Conservation (phyloP, 2,329 filamentous ascomycete genomes). For the Albophoma yamanashiensis region DNA sequence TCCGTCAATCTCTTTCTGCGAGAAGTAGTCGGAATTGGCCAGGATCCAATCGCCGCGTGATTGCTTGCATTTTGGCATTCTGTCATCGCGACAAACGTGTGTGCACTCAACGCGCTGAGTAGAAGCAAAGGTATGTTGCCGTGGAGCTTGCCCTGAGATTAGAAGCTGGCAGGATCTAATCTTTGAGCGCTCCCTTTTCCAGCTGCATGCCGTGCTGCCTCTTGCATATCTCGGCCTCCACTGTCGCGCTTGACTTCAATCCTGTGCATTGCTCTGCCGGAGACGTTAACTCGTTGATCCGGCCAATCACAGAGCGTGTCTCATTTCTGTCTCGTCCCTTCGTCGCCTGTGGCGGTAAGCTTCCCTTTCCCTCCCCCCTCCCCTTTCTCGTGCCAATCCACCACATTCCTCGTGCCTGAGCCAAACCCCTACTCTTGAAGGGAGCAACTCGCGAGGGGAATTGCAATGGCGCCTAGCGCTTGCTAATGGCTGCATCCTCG, state of each 20-base stretch:
- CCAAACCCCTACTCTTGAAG: constrained; percentile 15
- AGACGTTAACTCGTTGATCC: constrained; percentile 58
- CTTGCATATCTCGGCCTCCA: constrained; percentile 25
- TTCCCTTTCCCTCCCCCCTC: constrained; percentile 9
- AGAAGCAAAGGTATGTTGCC: constrained; percentile 15
- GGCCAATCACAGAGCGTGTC: constrained; percentile 36
- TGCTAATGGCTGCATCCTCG: constrained; percentile 7
- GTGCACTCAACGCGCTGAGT: neutral
- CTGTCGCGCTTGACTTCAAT: constrained; percentile 30
- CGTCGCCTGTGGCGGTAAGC: constrained; percentile 42
- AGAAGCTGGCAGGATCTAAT: constrained; percentile 6
- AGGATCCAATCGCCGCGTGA: neutral
- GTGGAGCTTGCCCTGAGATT: constrained; percentile 4
- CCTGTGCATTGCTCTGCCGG: constrained; percentile 39
- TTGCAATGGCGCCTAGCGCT: constrained; percentile 1
- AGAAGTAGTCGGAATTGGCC: neutral
- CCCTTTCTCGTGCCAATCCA: constrained; percentile 10
- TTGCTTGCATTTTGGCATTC: neutral
- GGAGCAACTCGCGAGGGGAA: constrained; percentile 12
- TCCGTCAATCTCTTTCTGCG: neutral
- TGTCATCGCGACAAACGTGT: neutral
- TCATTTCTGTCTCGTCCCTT: constrained; percentile 32
- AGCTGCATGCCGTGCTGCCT: constrained; percentile 26
- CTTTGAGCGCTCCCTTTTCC: constrained; percentile 7
- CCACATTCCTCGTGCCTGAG: constrained; percentile 16